phyloP scores from a whole-genome alignment of 225 moss, liverwort and hornwort genomes.

The Pseudisothecium myosuroides region DNA sequence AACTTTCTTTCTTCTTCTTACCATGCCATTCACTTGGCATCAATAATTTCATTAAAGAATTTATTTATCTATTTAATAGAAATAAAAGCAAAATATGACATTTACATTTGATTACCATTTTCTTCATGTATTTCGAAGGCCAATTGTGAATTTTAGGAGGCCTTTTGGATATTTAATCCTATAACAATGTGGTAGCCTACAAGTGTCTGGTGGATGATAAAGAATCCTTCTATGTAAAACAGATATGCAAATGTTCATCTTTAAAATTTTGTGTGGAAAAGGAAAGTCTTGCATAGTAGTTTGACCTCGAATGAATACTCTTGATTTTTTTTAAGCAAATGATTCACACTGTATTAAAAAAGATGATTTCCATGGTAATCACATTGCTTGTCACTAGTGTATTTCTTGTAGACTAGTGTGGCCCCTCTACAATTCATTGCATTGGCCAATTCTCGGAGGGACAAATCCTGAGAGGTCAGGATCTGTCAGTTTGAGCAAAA shows the following conservation, averaged over 20 bases:
- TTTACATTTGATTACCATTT: neutral
- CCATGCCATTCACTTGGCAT: neutral
- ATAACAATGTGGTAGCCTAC: accelerated
- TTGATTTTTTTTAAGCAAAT: neutral
- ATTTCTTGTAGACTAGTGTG: accelerated
- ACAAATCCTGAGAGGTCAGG: accelerated
- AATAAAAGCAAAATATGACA: neutral
- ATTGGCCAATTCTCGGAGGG: accelerated
- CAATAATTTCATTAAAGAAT: too few relatives aligned
- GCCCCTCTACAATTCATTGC: accelerated
- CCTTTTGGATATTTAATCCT: neutral
- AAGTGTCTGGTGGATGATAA: neutral
- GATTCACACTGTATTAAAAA: accelerated
- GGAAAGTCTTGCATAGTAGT: neutral
- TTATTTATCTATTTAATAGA: too few relatives aligned
- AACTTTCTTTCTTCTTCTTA: neutral
- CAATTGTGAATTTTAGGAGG: neutral
- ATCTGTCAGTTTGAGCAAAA: accelerated
- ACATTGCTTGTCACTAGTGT: neutral
- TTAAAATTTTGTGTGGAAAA: neutral
- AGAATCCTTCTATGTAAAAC: neutral
- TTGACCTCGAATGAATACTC: neutral
- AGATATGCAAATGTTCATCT: accelerated
- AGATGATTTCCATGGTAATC: neutral
- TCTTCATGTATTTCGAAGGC: accelerated